Base-by-base conservation (phyloP, 306 rosid species). In the Begonia masoniana region DNA sequence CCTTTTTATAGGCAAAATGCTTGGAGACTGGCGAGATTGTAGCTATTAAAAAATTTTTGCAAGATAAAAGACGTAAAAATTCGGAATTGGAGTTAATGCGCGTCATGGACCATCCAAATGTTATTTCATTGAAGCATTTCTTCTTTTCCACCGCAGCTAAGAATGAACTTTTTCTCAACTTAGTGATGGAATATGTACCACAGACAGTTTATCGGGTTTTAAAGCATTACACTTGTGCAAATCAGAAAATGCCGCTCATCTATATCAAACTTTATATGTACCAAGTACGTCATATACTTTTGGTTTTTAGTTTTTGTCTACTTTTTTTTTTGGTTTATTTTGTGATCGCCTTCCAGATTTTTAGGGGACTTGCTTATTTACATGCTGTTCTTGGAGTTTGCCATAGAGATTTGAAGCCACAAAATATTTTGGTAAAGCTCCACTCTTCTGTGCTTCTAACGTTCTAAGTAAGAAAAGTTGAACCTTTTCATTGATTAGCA, bases 181-280 rank as follows among this genome's bases (percentile, higher is more conserved):
- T 89, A 82, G 97, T 89, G 59, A 91, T 91, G 97, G 97, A 91
- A 52, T 91, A 82, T 81, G 96, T 91, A 55, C 94, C 97, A 3
- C 92, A 85, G 68, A 78, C 88, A 61, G 83, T 91, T 91, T 83
- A 74, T 52, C 74, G 87, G 55, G 92, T 91, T 61, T 66, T 85
- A 65, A 85, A 76, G 77, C 94, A 82, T 69, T 91, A 91, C 45
- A 85, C 69, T 61, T 75, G 69, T 69, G 91, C 80, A 52, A 82
- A 75, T 69, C 94, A 80, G 63, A 78, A 95, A 75, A 85, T 91
- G 81, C 94, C 96, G 23, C 80, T 91, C 52, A 71, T 83, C 65
- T 83, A 85, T 52, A 91, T 91, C 41, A 91, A 91, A 64, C 95
- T 85, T 61, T 91, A 85, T 63, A 76, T 77, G 94, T 91, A 91